phyloP scores from a whole-genome alignment of 2,329 filamentous ascomycete genomes.

The Moelleriella libera region DNA sequence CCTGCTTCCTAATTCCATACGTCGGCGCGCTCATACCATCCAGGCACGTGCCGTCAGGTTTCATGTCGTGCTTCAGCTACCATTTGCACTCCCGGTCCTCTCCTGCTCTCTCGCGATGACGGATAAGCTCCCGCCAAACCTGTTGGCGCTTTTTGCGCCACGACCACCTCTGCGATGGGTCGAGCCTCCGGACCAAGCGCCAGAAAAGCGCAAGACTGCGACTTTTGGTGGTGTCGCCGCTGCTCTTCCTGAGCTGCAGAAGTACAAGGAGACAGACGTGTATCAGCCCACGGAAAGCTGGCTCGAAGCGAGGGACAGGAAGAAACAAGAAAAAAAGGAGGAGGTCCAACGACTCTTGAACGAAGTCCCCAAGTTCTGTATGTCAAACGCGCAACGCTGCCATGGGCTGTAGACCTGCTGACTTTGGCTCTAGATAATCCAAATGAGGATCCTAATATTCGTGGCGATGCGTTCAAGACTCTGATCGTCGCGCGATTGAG shows the following conservation, averaged over 20 bases:
- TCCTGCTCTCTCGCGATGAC: slow-evolving; percentile 49
- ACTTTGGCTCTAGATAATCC: slow-evolving; percentile 51
- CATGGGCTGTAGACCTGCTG: not conserved
- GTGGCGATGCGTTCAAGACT: slow-evolving; percentile 90
- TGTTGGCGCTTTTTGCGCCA: slow-evolving; percentile 88
- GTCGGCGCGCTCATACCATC: no score
- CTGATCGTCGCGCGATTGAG: slow-evolving; percentile 82
- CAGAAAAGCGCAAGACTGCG: slow-evolving; percentile 67
- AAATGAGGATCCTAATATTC: slow-evolving; percentile 69
- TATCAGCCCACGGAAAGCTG: slow-evolving; percentile 84
- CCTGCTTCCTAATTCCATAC: no score
- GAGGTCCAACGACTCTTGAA: slow-evolving; percentile 47
- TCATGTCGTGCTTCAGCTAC: not conserved
- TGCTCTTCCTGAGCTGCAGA: slow-evolving; percentile 58
- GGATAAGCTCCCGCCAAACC: slow-evolving; percentile 85
- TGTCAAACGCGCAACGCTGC: slow-evolving; percentile 8
- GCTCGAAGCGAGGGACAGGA: slow-evolving; percentile 74
- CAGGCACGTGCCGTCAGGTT: no score
- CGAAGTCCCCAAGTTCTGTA: slow-evolving; percentile 53
- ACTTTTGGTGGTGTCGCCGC: slow-evolving; percentile 59
- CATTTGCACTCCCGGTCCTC: not conserved
- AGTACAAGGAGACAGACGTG: slow-evolving; percentile 64
- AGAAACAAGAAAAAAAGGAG: slow-evolving; percentile 67
- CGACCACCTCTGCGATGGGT: slow-evolving; percentile 86
- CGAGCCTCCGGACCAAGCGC: slow-evolving; percentile 66